Percentiles rank a stretch among this genome's conserved stretches.
These are phyloP conservation scores for Phytophthora constricta DNA, from an alignment of 352 stramenopile genomes.

Conservation along the genomic window DNA sequence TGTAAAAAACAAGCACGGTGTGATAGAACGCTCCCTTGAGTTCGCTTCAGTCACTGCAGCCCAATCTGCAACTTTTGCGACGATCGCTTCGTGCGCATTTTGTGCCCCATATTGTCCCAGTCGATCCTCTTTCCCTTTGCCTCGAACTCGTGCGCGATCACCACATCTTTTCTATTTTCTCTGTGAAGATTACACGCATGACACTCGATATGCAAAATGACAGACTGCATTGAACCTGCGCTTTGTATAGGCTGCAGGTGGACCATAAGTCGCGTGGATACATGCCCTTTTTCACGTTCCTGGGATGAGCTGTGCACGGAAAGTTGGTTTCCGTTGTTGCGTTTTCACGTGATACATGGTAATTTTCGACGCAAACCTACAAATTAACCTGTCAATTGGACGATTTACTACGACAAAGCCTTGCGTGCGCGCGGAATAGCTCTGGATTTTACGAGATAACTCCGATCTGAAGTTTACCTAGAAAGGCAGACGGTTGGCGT, in stretches of 20 bases:
- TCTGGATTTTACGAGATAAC: too few species aligned
- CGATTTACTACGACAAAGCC: too few species aligned
- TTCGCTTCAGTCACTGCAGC: slow-evolving; percentile 6
- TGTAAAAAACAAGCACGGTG: slow-evolving; percentile 9
- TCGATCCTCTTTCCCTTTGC: neutral
- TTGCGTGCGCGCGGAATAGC: too few species aligned
- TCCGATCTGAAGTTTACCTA: too few species aligned
- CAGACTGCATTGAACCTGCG: neutral
- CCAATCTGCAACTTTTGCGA: neutral
- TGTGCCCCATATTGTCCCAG: neutral
- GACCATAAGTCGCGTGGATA: neutral
- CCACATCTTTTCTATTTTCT: slow-evolving; percentile 4
- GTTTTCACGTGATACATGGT: too few species aligned
- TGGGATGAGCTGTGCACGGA: neutral
- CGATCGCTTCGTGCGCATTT: slow-evolving; percentile 1
- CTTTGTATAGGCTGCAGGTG: neutral
- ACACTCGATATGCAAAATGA: neutral
- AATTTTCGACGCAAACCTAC: too few species aligned
- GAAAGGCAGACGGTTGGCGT: too few species aligned
- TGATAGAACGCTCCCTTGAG: neutral
- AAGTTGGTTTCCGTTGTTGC: too few species aligned
- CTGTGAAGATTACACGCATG: neutral
- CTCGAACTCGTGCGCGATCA: slow-evolving; percentile 1
- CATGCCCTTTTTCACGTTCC: neutral
- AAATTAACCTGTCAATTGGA: too few species aligned